Base-by-base conservation (phyloP, 1,284 basidiomycete species). In the Malassezia equina region DNA sequence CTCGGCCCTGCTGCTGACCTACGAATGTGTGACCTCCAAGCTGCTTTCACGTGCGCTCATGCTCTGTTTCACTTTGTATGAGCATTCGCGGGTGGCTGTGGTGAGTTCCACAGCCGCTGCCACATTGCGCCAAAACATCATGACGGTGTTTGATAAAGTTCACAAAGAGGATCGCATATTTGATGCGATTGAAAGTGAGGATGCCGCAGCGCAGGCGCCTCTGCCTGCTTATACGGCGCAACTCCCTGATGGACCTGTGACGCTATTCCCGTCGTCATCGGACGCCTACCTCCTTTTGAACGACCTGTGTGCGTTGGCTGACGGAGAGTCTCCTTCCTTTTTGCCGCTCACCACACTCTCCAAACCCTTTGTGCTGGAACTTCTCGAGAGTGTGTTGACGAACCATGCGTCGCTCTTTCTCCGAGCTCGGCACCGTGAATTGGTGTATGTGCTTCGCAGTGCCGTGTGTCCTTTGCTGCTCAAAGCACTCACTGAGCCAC, bases 71-170 rank as follows among this genome's bases (percentile, higher is more conserved):
- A 88, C 84, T 74, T 78, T 96, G 23, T 91, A 95, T 76, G 91
- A 96, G 62, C 59, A 63, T 24, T 91, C 88, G 6, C 84, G 88
- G 58, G 94, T 94, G 23, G 86, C 87, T 0, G 93, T 96, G 27
- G 93, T 98, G 6, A 93, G 90, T 3, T 94, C 90, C 0, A 98
- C 93, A 1, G 94, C 93, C 0, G 91, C 91, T 0, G 93, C 94
- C 0, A 96, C 91, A 0, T 81, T 98, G 7, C 85, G 93, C 1
- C 93, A 96, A 75, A 81, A 94, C 1, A 88, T 98, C 51, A 96
- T 98, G 90, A 88, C 94, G 63, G 85, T 96, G 12, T 88, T 96
- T 47, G 93, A 98, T 77, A 91, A 94, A 69, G 86, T 96, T 69
- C 82, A 84, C 1, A 81, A 83, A 17, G 88, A 91, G 71, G 87